Conservation (phyloP, 495 filamentous ascomycete species). For the Penicillium dipodomyicola region DNA sequence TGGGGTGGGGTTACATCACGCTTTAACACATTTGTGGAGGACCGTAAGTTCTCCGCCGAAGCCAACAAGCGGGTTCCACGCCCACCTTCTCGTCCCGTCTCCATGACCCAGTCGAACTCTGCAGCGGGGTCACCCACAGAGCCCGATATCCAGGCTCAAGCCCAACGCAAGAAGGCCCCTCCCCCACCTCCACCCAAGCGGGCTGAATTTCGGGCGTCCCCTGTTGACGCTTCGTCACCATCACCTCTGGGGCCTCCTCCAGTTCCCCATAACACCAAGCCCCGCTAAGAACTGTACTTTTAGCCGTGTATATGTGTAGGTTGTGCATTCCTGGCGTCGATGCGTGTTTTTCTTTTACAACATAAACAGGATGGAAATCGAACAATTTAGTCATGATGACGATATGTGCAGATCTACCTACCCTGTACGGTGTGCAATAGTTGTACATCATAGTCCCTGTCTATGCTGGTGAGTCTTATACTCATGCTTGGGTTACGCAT, state of each 20-base stretch:
- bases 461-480: background rate
- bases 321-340: background rate
- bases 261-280: conserved; percentile 42
- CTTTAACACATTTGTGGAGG: conserved; percentile 37
- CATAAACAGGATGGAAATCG: background rate
- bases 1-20: conserved; percentile 50
- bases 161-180: conserved; percentile 60
- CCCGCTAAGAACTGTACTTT: conserved; percentile 36
- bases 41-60: conserved; percentile 33
- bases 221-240: conserved; percentile 21
- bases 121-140: conserved; percentile 12
- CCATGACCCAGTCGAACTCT: conserved; percentile 7
- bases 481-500: background rate
- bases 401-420: background rate
- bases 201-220: conserved; percentile 39
- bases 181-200: conserved; percentile 68
- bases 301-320: background rate
- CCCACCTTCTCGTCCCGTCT: conserved; percentile 22
- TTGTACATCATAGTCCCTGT: background rate
- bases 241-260: conserved; percentile 39
- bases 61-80: conserved; percentile 33
- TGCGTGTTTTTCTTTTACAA: background rate
- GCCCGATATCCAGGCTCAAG: conserved; percentile 28
- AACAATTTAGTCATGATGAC: background rate
- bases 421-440: background rate